A percentile compares a stretch with the other conserved stretches of the same genome.
phyloP scores from a whole-genome alignment of 306 rosid genomes.

The Glycine tomentella region DNA sequence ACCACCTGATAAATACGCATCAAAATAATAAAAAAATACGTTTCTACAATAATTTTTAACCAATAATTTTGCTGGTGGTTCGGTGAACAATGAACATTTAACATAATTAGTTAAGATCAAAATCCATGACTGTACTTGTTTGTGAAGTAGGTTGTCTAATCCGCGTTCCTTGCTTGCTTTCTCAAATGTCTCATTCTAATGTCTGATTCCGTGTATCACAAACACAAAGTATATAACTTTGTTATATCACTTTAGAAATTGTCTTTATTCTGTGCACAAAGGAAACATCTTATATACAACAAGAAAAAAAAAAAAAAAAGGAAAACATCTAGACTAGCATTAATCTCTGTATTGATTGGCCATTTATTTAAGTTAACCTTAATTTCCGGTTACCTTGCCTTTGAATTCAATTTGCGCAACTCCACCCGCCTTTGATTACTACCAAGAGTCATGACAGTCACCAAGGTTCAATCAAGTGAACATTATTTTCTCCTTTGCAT shows the following conservation, averaged over 20 bases:
- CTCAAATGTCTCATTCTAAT: background rate
- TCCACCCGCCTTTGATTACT: conserved; percentile 25
- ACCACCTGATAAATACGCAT: too few species aligned
- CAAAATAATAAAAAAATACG: background rate
- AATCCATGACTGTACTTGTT: background rate
- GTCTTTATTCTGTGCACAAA: too few species aligned
- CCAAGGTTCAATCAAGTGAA: background rate
- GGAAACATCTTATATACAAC: too few species aligned
- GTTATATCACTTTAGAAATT: too few species aligned
- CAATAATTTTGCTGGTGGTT: background rate
- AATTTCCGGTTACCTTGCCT: conserved; percentile 14
- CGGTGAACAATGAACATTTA: background rate
- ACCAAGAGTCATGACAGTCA: background rate
- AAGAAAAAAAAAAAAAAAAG: too few species aligned
- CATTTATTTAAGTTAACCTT: background rate
- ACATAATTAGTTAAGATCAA: background rate
- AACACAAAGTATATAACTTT: too few species aligned
- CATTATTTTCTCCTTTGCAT: too few species aligned
- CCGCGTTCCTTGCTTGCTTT: background rate
- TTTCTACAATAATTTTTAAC: background rate
- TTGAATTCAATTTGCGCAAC: conserved; percentile 16
- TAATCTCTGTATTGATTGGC: background rate
- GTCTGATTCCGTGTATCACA: background rate
- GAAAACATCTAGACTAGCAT: background rate
- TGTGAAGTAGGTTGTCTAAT: background rate